Evolutionary conservation across 2,329 filamentous ascomycete genomes (phyloP).

Genomic region (Ceratocystis alfenasii): DNA sequence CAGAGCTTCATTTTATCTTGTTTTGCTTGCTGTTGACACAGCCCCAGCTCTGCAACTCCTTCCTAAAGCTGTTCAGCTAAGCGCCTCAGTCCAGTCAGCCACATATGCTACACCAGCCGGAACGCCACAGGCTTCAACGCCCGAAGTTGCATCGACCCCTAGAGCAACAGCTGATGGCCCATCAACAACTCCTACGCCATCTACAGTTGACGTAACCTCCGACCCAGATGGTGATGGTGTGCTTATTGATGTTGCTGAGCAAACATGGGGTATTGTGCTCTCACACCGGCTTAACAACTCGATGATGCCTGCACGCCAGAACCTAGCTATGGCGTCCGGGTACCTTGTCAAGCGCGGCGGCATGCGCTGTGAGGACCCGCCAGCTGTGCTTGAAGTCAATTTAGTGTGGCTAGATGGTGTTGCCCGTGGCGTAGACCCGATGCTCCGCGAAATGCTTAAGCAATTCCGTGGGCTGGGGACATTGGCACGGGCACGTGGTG

Average conservation of each 20-base stretch:
- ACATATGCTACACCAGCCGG: constrained; percentile 52
- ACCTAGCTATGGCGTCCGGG: constrained; percentile 49
- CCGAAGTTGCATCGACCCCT: constrained; percentile 50
- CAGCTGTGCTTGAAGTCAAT: constrained; percentile 51
- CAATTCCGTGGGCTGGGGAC: constrained; percentile 58
- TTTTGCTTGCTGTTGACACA: constrained; percentile 53
- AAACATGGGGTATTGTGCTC: constrained; percentile 62
- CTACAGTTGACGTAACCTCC: constrained; percentile 31
- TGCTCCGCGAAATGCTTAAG: constrained; percentile 57
- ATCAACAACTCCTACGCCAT: constrained; percentile 32
- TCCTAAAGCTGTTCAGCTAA: constrained; percentile 41
- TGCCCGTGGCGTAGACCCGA: constrained; percentile 46
- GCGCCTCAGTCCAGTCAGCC: constrained; percentile 28
- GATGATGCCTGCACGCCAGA: constrained; percentile 41
- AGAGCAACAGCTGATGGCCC: constrained; percentile 47
- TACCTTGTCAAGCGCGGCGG: constrained; percentile 55
- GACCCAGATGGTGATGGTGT: constrained; percentile 50
- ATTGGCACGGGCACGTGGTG: constrained; percentile 53
- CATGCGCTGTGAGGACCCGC: constrained; percentile 43
- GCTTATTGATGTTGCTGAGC: constrained; percentile 60
- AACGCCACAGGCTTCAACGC: constrained; percentile 47
- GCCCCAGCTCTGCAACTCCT: constrained; percentile 52
- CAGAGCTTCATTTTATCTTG: constrained; percentile 41
- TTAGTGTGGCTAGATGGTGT: constrained; percentile 46
- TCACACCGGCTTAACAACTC: constrained; percentile 54